Conservation (phyloP, 495 filamentous ascomycete genomes). For the Penicillium desertorum region DNA sequence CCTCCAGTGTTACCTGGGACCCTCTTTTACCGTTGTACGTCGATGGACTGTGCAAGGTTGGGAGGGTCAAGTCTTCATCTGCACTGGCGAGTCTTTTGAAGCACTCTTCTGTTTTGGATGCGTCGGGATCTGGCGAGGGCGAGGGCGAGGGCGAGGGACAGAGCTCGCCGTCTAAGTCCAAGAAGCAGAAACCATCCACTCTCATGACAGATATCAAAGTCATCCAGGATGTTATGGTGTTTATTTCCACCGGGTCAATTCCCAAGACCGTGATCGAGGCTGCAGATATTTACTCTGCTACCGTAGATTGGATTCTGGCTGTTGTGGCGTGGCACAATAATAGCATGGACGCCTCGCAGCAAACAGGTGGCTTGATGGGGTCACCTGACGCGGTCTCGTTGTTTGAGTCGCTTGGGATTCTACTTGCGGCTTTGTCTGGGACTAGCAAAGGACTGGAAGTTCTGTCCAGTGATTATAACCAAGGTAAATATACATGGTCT, state of each 20-base stretch:
- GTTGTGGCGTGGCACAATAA: conserved; percentile 41
- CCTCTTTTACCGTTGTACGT: conserved; percentile 64
- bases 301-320: conserved; percentile 43
- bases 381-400: conserved; percentile 44
- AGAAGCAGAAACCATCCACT: conserved; percentile 23
- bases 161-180: not conserved
- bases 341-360: conserved; percentile 28
- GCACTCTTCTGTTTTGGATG: conserved; percentile 51
- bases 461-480: conserved; percentile 37
- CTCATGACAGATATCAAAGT: conserved; percentile 49
- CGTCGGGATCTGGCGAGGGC: conserved; percentile 15
- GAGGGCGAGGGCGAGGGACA: conserved; percentile 18
- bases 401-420: conserved; percentile 47
- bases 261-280: conserved; percentile 36
- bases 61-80: conserved; percentile 53
- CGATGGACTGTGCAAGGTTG: conserved; percentile 55
- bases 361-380: conserved; percentile 36
- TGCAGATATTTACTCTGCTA: conserved; percentile 34
- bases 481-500: conserved; percentile 25
- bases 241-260: conserved; percentile 37
- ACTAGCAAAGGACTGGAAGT: conserved; percentile 40
- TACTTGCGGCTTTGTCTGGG: conserved; percentile 45
- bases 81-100: conserved; percentile 59
- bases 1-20: conserved; percentile 55
- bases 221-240: conserved; percentile 46